Base-by-base conservation (phyloP, 1,284 basidiomycete genomes). In the Marasmius oreades region DNA sequence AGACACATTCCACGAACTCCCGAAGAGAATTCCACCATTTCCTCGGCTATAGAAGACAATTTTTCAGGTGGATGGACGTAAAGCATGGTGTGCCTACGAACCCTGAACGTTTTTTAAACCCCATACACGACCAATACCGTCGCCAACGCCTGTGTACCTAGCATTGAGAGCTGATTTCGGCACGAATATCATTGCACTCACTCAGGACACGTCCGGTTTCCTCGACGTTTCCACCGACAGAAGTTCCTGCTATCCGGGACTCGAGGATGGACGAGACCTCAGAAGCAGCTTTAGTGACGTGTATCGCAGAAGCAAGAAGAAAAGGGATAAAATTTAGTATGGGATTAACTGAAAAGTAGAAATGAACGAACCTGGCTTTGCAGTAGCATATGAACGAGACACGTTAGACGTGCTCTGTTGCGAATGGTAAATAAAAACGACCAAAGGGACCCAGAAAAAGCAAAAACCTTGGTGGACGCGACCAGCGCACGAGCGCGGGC, bases 11-110 rank as follows among this genome's bases (percentile, higher is more conserved):
- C 93, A 72, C 93, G 92, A 71, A 99, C 88, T 81, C 96, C 96
- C 57, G 96, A 98, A 59, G 95, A 93, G 87, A 99, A 99, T 85
- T 99, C 96, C 85, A 99, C 96, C 96, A 99, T 98, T 88, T 99
- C 96, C 81, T 99, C 96, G 81, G 92, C 91, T 92, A 69, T 60
- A 55, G 43, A 60, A 55, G 54, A 58, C 60, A 52, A 61, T 43
- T 53, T 53, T 24, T 33, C 33, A 24, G 53, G 34, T 24, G 23
- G 42, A 43, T 26, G 33, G 24, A 45, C 55, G 43, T n/a, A 47
- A 33, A 53, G 52, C 51, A 44, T 16, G 22, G 36, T 34, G 39
- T 8, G 36, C n/a, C 36, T 53, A 69, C 76, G 61, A 66, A 92
- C 92, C 92, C 81, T 97, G 95, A 72, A 98, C 95, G 69, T 92